Conservation (phyloP, 2,329 filamentous ascomycete species). For the Nemania bipapillata region DNA sequence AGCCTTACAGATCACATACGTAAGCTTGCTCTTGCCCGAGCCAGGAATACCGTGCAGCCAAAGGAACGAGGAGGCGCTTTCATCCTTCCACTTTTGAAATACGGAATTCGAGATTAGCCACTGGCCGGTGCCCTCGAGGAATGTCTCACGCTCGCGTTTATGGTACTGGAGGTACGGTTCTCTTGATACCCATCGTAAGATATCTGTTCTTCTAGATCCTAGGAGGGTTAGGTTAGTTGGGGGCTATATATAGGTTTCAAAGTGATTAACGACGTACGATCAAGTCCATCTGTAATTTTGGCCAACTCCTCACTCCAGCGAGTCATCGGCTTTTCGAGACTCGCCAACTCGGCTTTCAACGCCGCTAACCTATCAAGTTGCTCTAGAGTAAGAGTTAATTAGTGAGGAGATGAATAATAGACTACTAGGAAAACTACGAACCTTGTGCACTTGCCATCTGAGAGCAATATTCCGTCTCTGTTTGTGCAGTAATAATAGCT, state of each 20-base stretch:
- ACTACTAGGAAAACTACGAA: background rate
- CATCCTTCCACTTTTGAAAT: slow-evolving; percentile 12
- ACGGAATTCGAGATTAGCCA: slow-evolving; percentile 9
- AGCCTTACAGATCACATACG: background rate
- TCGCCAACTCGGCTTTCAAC: background rate
- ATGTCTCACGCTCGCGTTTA: background rate
- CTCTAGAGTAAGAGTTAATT: background rate
- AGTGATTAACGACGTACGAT: background rate
- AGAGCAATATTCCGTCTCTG: background rate
- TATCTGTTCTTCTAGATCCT: slow-evolving; percentile 8
- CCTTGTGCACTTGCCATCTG: background rate
- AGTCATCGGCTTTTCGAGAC: background rate
- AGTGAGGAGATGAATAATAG: no score
- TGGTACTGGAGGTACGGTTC: slow-evolving; percentile 5
- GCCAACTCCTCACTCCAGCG: slow-evolving; percentile 5
- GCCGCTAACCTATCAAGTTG: background rate
- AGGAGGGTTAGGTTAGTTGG: background rate
- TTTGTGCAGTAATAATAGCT: background rate
- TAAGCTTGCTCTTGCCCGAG: slow-evolving; percentile 22
- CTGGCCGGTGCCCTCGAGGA: slow-evolving; percentile 6
- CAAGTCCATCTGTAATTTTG: background rate
- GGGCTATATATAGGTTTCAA: background rate
- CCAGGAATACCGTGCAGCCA: slow-evolving; percentile 17
- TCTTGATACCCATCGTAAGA: slow-evolving; percentile 5
- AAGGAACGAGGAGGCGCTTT: slow-evolving; percentile 19